phyloP scores from a whole-genome alignment of 148 eudicot species.

The Rhododendron molle region DNA sequence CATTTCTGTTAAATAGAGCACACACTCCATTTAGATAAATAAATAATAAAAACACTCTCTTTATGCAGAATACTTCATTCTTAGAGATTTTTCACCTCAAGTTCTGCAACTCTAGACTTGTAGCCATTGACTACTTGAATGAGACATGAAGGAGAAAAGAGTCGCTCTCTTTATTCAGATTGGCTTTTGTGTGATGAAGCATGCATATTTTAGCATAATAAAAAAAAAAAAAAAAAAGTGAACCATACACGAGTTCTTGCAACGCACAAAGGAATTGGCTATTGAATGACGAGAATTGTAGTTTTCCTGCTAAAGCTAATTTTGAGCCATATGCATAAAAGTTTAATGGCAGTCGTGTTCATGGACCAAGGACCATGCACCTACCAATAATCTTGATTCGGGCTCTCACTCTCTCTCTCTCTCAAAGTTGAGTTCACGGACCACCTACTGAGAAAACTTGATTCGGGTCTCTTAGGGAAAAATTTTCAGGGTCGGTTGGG shows the following conservation, averaged over 20 bases:
- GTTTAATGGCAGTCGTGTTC: neutral
- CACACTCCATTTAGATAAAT: neutral
- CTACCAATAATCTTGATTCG: neutral
- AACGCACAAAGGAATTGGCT: neutral
- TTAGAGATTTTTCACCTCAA: neutral
- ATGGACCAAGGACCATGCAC: neutral
- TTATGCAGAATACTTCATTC: neutral
- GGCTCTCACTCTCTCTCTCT: neutral
- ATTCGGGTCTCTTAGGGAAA: neutral
- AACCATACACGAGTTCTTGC: neutral
- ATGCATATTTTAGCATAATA: neutral
- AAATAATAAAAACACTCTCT: too few species aligned
- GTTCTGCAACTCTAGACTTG: neutral
- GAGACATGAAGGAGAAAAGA: neutral
- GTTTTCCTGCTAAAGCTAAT: neutral
- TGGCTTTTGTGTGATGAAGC: neutral
- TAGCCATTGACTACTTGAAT: neutral
- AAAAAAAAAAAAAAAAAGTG: neutral
- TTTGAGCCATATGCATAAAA: constrained; percentile 7
- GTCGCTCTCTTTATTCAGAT: neutral
- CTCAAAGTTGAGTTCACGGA: neutral
- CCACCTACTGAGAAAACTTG: neutral
- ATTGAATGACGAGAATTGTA: neutral
- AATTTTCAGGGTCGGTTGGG: too few species aligned
- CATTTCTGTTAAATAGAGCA: neutral